Percentiles rank a stretch among this genome's conserved stretches.
These are phyloP conservation scores for Rhazya stricta DNA, from an alignment of 257 asterid species.

Conservation along the genomic window DNA sequence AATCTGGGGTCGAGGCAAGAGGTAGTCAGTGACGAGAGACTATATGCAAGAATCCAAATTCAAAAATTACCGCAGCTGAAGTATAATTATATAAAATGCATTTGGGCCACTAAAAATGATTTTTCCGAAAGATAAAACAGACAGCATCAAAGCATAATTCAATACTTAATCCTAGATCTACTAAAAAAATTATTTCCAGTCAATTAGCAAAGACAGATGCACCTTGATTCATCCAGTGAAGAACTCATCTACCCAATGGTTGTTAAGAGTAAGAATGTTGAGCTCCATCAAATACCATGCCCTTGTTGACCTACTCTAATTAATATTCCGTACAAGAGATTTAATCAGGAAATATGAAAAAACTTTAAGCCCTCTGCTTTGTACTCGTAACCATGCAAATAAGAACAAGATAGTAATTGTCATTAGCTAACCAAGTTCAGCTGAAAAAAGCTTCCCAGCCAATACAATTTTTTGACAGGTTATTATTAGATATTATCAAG, in stretches of 20 bases:
- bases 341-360: not conserved
- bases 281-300: not conserved
- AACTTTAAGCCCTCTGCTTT: not conserved
- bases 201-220: not conserved
- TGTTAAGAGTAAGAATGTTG: not conserved
- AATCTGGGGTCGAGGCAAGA: constrained; percentile 48
- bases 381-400: not conserved
- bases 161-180: not conserved
- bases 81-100: no score
- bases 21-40: not conserved
- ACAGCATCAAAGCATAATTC: no score
- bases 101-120: not conserved
- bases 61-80: not conserved
- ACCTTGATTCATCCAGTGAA: not conserved
- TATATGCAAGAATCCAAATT: not conserved
- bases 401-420: not conserved
- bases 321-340: not conserved
- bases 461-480: no score
- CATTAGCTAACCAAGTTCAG: not conserved
- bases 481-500: not conserved
- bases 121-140: not conserved
- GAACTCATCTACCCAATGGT: not conserved
- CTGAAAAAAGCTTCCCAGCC: not conserved
- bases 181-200: not conserved
- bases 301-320: not conserved